A percentile compares a stretch with the other conserved stretches of the same genome.
These are phyloP conservation scores for Tetraselmis chui DNA, from an alignment of 139 green algal species.

Conservation along the genomic window DNA sequence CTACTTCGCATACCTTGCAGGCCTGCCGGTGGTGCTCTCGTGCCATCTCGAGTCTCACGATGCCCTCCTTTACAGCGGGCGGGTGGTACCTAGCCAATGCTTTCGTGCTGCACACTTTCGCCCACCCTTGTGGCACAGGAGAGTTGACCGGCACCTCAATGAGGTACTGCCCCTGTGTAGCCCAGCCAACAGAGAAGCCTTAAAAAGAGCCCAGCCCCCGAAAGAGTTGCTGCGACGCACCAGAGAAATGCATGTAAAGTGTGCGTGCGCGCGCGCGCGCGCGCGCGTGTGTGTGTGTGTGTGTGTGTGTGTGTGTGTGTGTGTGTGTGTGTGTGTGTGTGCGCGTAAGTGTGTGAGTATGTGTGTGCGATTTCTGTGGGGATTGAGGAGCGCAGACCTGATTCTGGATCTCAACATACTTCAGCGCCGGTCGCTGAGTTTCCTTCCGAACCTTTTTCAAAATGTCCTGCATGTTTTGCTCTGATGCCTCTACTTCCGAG, in stretches of 20 bases:
- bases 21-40: conserved; percentile 34
- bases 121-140: conserved; percentile 29
- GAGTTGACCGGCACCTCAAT: conserved; percentile 61
- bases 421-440: conserved; percentile 28
- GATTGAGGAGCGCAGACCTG: not conserved
- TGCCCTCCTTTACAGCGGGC: conserved; percentile 42
- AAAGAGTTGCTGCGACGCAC: too few relatives aligned
- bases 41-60: conserved; percentile 41
- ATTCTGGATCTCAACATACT: conserved; percentile 41
- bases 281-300: too few relatives aligned
- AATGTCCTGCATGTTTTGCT: conserved; percentile 35
- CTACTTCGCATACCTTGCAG: not conserved
- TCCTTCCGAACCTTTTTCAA: conserved; percentile 29
- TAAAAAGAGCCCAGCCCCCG: too few relatives aligned
- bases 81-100: conserved; percentile 60
- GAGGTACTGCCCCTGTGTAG: conserved; percentile 48
- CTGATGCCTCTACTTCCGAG: conserved; percentile 15
- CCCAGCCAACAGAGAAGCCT: too few relatives aligned
- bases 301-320: too few relatives aligned
- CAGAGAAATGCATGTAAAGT: too few relatives aligned
- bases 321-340: too few relatives aligned
- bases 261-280: too few relatives aligned
- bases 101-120: conserved; percentile 69
- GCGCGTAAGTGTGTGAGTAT: too few relatives aligned
- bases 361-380: not conserved